These are phyloP conservation scores for Apodospora peruviana DNA, from an alignment of 495 filamentous ascomycete genomes.

Conservation along the genomic window DNA sequence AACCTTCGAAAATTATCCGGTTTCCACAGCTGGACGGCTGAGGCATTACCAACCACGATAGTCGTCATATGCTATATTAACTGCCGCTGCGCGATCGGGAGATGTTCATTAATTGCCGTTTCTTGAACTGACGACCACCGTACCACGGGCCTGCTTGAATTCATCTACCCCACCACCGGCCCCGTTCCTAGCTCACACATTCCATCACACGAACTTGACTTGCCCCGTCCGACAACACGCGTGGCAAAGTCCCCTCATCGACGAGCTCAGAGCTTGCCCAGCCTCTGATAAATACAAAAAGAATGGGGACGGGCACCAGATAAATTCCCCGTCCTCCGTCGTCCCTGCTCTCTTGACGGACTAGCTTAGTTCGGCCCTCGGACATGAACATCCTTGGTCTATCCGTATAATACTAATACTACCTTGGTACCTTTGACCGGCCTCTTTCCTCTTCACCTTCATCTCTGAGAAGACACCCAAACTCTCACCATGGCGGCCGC, in stretches of 20 bases:
- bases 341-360: too few species aligned
- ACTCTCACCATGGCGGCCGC: constrained; percentile 20
- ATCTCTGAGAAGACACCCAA: too few species aligned
- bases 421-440: too few species aligned
- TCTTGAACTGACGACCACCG: neutral
- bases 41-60: too few species aligned
- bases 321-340: constrained; percentile 7
- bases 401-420: too few species aligned
- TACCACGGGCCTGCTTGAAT: neutral
- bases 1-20: neutral
- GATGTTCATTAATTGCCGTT: neutral
- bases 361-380: constrained; percentile 2
- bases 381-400: neutral
- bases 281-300: too few species aligned
- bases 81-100: neutral
- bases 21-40: too few species aligned
- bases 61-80: too few species aligned
- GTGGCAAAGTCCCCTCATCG: neutral
- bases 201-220: neutral
- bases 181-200: neutral
- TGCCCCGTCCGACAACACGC: too few species aligned
- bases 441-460: too few species aligned
- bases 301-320: constrained; percentile 5
- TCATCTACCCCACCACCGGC: neutral
- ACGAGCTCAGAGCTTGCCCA: too few species aligned